Evolutionary conservation across 768 basidiomycete genomes (phyloP).

Genomic region (Kwoniella newhampshirensis): DNA sequence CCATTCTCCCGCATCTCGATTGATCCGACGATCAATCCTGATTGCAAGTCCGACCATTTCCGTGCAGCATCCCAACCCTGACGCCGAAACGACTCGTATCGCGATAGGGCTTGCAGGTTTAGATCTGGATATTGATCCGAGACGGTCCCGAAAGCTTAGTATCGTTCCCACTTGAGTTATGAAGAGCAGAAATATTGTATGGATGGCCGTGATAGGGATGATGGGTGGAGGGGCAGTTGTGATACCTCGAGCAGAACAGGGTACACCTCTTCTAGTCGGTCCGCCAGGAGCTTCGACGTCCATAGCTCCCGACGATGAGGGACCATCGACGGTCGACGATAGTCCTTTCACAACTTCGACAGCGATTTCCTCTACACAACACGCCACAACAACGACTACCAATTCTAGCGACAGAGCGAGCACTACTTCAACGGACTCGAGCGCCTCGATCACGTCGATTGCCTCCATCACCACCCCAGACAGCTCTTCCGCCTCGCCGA

Average conservation of each 20-base stretch:
- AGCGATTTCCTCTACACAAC: background rate
- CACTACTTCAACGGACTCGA: background rate
- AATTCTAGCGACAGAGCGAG: conserved; percentile 2
- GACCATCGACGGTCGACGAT: too few species aligned
- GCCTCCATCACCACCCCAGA: background rate
- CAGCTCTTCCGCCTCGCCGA: background rate
- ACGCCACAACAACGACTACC: background rate
- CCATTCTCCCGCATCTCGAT: conserved; percentile 17
- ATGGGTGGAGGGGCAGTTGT: too few species aligned
- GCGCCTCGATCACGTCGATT: background rate
- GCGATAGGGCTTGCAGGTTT: conserved; percentile 17
- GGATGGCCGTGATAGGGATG: too few species aligned
- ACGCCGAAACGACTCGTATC: conserved; percentile 20
- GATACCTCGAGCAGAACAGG: too few species aligned
- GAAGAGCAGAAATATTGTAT: too few species aligned
- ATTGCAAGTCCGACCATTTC: conserved; percentile 16
- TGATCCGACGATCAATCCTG: conserved; percentile 16
- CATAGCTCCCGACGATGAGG: background rate
- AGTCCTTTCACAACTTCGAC: background rate
- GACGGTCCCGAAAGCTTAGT: background rate
- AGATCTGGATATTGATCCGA: conserved; percentile 11
- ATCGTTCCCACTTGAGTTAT: too few species aligned
- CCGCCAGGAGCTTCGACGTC: background rate
- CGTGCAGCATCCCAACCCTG: conserved; percentile 20
- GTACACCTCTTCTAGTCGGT: conserved; percentile 6